Evolutionary conservation across 768 basidiomycete species (phyloP), one percentile per base, ranked within the genome.

Genomic region (Zangia roseola): DNA sequence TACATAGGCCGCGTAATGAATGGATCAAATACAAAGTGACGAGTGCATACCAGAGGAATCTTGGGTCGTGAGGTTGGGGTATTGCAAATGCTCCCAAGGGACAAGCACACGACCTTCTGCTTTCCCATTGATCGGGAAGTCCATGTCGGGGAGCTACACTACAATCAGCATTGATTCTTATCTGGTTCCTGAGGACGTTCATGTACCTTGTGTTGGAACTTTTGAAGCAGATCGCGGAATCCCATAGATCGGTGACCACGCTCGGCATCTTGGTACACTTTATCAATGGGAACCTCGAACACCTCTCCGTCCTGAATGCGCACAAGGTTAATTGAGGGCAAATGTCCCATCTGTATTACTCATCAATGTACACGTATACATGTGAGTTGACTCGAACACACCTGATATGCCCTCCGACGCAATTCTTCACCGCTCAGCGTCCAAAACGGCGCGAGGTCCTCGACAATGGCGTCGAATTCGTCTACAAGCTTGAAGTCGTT

Each of bases 51-150:
- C 65, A 30, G 66, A 63, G 5, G 64, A 54, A 37, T 69, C 69
- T 56, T 70, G 68, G 12, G 24, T 36, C 0, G 92, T 89, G 40
- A 84, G 66, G 62, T 94, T 94, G 6, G 88, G 79, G 59, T 80
- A 84, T 33, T 71, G 63, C n/a, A 75, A 75, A 57, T 90, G 82
- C 63, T 95, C 93, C 93, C 94, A 97, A 35, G 93, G 89, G 5
- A 95, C 86, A 13, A 99, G 75, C 8, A 99, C 83, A 14, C 97
- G 85, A 10, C 95, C 91, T 70, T 98, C 97, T 1, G 94, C 88
- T 70, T 87, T 89, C 20, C 89, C 83, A 59, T 97, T 98, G 70
- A 99, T 83, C 0, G 97, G 83, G 55, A 99, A 84, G 59, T 97
- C 88, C 85, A 99, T 85, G 72, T 98, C 84, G 12, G 95, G 94